Base-by-base conservation (phyloP, 2,329 filamentous ascomycete genomes). In the Boeremia exigua region DNA sequence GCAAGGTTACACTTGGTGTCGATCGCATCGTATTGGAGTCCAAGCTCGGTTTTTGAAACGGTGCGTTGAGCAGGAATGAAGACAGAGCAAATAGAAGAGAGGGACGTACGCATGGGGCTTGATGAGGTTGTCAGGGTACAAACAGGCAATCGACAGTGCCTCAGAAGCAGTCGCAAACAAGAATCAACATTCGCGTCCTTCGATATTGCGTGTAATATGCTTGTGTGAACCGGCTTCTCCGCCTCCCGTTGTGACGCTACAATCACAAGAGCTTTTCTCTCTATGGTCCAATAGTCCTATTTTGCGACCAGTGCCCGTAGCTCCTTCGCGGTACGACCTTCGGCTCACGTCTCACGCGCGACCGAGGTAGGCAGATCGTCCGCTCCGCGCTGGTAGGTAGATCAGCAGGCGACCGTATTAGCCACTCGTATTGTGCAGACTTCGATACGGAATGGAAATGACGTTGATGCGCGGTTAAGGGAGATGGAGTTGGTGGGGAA, bases 391-490 rank as follows among this genome's bases (percentile, higher is more conserved):
- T 42, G 47, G 29, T 47, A 40, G 47, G 29, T 47, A 40, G 47
- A 36, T 36, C 43, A 32, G 23, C 30, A 34, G 27, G 30, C 32
- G 12, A 19, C 36, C 28, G 34, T 28, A 37, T 29, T 56, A 32
- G 48, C 48, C 53, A 47, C 53, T 51, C 48, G 42, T 43, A 51
- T 51, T 17, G 37, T 25, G 17, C 17, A 37, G 27, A 42, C 37
- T 30, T 47, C 38, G 38, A 23, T 39, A 15, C 30, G 45, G 48
- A 52, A 58, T 49, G 54, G 48, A n/a, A 46, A 52, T 62, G 60
- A 59, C 60, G 58, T 50, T 54, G 48, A 40, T 46, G 48, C 48
- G 28, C 28, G 30, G 27, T 46, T 33, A 23, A 47, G 47, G 33
- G 36, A 40, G 25, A 56, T 28, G 37, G 23, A 14, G 37, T 28